A percentile compares a stretch with the other conserved stretches of the same genome.
Conservation (phyloP, 2,329 filamentous ascomycete genomes). For the Botrytis byssoidea region DNA sequence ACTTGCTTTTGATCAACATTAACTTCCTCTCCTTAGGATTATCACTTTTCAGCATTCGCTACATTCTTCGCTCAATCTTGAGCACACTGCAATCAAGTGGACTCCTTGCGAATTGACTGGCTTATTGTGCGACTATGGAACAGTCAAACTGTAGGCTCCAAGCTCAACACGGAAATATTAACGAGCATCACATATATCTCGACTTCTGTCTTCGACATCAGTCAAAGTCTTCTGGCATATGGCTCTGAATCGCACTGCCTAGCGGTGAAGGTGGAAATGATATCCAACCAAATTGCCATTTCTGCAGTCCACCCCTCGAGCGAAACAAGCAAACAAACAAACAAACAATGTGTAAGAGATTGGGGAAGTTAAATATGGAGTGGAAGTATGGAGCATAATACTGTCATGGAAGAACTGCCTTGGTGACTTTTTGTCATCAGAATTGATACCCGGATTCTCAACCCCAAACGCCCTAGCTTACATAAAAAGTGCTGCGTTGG, state of each 20-base stretch:
- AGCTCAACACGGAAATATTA: too few relatives aligned
- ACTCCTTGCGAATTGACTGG: not conserved
- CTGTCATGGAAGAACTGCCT: not conserved
- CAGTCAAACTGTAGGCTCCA: not conserved
- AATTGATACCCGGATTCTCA: not conserved
- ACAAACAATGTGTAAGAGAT: not conserved
- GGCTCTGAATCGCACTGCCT: not conserved
- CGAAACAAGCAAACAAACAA: not conserved
- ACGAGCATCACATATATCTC: not conserved
- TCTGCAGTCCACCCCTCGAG: not conserved
- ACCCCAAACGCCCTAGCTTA: not conserved
- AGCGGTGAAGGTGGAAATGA: not conserved
- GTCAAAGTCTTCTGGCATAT: not conserved
- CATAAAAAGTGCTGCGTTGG: not conserved
- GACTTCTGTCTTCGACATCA: not conserved
- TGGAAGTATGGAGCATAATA: not conserved
- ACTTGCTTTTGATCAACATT: not conserved
- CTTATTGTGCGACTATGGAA: not conserved
- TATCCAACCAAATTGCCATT: not conserved
- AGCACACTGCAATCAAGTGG: not conserved
- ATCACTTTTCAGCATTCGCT: not conserved
- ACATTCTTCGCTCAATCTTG: not conserved
- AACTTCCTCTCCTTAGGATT: not conserved
- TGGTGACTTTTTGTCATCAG: not conserved
- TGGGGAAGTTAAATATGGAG: not conserved